These are phyloP conservation scores for Pseudofabraea citricarpa DNA, from an alignment of 2,329 filamentous ascomycete genomes.

Conservation along the genomic window DNA sequence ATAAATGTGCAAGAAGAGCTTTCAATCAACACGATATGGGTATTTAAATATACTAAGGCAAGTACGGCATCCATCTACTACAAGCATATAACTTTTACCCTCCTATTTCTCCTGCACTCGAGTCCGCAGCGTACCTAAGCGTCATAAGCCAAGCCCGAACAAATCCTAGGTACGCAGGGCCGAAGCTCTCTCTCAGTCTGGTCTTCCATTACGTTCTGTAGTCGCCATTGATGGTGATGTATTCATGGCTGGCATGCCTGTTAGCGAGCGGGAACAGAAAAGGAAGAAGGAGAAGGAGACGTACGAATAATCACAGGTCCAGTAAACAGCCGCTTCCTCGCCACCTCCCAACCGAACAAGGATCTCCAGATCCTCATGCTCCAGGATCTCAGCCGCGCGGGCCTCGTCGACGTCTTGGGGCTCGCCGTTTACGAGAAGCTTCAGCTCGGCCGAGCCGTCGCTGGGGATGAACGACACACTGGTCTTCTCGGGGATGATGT, in stretches of 20 bases:
- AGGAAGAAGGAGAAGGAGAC: constrained; percentile 32
- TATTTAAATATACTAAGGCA: no score
- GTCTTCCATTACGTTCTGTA: constrained; percentile 50
- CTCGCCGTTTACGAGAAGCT: constrained; percentile 73
- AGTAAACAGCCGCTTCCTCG: constrained; percentile 65
- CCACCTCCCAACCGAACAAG: constrained; percentile 68
- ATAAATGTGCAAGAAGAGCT: no score
- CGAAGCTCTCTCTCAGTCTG: no score
- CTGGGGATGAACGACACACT: constrained; percentile 75
- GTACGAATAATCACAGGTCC: constrained; percentile 85
- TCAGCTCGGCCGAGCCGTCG: constrained; percentile 72
- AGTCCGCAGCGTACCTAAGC: no score
- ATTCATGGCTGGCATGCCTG: constrained; percentile 55
- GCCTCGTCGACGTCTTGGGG: constrained; percentile 74
- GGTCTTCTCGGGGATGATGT: constrained; percentile 64
- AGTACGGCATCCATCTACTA: no score
- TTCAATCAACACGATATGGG: no score
- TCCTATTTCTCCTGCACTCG: no score
- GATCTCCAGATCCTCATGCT: constrained; percentile 76
- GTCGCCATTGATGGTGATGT: constrained; percentile 63
- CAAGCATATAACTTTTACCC: no score
- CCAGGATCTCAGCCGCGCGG: constrained; percentile 71
- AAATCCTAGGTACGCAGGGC: no score
- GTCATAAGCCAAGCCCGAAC: no score
- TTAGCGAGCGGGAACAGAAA: constrained; percentile 15